These are phyloP conservation scores for Emmonsia crescens DNA, from an alignment of 2,329 filamentous ascomycete species.

Conservation along the genomic window DNA sequence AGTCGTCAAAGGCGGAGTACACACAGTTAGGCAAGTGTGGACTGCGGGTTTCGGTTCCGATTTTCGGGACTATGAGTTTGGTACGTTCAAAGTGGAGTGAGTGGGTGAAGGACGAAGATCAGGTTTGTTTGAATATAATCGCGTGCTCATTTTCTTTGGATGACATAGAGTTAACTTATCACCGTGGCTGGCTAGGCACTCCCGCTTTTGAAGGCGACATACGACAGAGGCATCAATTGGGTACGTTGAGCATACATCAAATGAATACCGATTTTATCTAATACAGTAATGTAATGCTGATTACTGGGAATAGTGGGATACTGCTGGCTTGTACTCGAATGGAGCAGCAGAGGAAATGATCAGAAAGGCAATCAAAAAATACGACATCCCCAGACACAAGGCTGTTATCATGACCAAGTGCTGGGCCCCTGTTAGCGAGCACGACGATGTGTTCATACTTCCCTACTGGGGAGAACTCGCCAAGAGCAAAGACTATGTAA, in stretches of 20 bases:
- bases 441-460: constrained; percentile 24
- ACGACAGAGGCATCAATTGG: constrained; percentile 13
- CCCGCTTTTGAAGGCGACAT: constrained; percentile 13
- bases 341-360: constrained; percentile 43
- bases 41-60: constrained; percentile 17
- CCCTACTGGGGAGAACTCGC: constrained; percentile 30
- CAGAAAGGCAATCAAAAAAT: constrained; percentile 50
- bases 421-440: constrained; percentile 29
- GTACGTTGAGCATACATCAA: constrained; percentile 7
- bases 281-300: neutral
- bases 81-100: constrained; percentile 8
- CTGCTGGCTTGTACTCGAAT: constrained; percentile 43
- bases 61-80: constrained; percentile 16
- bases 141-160: neutral
- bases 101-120: constrained; percentile 9
- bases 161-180: neutral
- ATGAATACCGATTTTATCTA: neutral
- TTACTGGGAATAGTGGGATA: constrained; percentile 18
- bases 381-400: constrained; percentile 46
- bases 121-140: constrained; percentile 2
- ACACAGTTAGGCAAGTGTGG: constrained; percentile 14
- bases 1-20: constrained; percentile 4
- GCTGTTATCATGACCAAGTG: constrained; percentile 49
- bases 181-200: constrained; percentile 7
- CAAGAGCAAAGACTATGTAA: constrained; percentile 41